Evolutionary conservation across 805 yeast species (phyloP), one percentile per base, ranked within the genome.

Genomic region (Yamadazyma laniorum): DNA sequence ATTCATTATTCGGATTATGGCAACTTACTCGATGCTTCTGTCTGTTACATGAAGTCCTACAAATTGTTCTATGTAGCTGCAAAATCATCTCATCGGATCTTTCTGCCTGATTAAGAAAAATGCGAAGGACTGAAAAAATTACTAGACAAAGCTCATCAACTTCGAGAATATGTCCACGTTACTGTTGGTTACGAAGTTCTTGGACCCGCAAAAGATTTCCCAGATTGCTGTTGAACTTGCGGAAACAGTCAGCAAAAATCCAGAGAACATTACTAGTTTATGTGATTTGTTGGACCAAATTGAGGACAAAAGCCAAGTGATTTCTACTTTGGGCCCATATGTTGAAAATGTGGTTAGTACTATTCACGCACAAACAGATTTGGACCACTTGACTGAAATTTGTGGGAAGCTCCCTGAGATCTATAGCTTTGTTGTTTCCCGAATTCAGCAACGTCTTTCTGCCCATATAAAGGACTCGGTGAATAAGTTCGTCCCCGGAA

Each of bases 251-350:
- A 43, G 58, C 0, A 18, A 34, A 9, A 44, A 44, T 11, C 42
- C 60, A 11, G 58, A 50, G 3, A 48, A 50, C 28, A 35, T 55
- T 3, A 37, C 29, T 4, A 50, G 53, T 11, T 49, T 63, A 25
- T 51, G 53, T 44, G 67, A 62, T 18, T 42, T 62, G 7, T 35
- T 60, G 13, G 55, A 52, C 12, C 55, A 45, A 6, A 45, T 56
- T 14, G 53, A 55, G 29, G 35, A 39, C 2, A n/a, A 17, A 2
- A 23, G 21, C 3, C 15, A 18, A 11, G 39, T 43, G 5, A 13
- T 32, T 15, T 6, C 25, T 3, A 19, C 25, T 13, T 40, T 37
- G 11, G 12, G 25, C 5, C 23, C 36, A 8, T 43, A 38, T 26
- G 37, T 40, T 27, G 33, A 42, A 18, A 11, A 18, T 7, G 12